Evolutionary conservation across 495 filamentous ascomycete species (phyloP), one percentile per base, ranked within the genome.

Genomic region (Geoglossum glabrum): DNA sequence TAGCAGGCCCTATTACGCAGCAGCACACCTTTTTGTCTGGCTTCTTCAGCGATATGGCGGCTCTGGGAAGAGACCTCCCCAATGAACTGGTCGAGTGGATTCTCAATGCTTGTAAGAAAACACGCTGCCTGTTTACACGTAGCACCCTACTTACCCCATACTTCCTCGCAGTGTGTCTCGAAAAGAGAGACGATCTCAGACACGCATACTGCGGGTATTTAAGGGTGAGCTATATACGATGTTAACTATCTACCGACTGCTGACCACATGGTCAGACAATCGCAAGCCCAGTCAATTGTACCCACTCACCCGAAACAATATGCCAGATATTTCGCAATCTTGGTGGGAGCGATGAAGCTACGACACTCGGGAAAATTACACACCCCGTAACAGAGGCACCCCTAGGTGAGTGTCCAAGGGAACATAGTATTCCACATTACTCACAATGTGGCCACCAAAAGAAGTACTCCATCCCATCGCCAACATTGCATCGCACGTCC

Each of bases 51-150:
- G 74, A 80, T 59, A 75, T 84, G 21, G 70, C 82, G 28, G 65
- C 65, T 19, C 74, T 73, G 57, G 68, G 71, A 36, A 68, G 66
- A 27, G 55, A 67, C 15, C 69, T 92, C 6, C 82, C 89, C 1
- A 79, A 88, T 55, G 80, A 86, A 57, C 63, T 93, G 21, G 73
- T 87, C 25, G 52, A 72, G 21, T 95, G 88, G 88, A 75, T 90
- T 2, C 70, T 93, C 11, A 70, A 80, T 43, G 79, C 87, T 60
- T 64, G 78, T 79, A 59, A 36, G 71, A 66, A 26, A 17, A 30
- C 33, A 10, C 5, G 23, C 3, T 28, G 8, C 23, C 27, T 34
- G 25, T 43, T 27, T n/a, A n/a, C n/a, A n/a, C n/a, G 17, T 23
- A 23, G 27, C 10, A 45, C 27, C 25, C 23, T 59, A 19, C 23